Evolutionary conservation across 1,284 basidiomycete species (phyloP).

Genomic region (Bjerkandera adusta): DNA sequence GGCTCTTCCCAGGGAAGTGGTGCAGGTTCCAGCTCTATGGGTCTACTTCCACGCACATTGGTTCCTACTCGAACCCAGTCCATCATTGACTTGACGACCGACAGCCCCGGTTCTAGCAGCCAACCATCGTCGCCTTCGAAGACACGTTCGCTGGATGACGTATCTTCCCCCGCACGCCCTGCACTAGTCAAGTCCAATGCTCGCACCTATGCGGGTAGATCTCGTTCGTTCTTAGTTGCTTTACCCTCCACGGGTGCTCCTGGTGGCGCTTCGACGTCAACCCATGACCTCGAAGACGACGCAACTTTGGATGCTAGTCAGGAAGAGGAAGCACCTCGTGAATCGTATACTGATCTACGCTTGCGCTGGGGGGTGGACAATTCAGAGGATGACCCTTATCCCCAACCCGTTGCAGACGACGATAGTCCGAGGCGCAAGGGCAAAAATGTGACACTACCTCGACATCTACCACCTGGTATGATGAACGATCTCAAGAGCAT

Average conservation of each 20-base stretch:
- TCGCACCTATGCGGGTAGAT: constrained; percentile 70
- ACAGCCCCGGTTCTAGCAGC: constrained; percentile 15
- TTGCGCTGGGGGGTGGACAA: constrained; percentile 72
- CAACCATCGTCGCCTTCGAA: constrained; percentile 22
- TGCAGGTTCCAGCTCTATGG: too few relatives aligned
- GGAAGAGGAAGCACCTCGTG: constrained; percentile 50
- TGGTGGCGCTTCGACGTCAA: constrained; percentile 16
- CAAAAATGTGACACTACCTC: constrained; percentile 21
- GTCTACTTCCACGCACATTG: constrained; percentile 33
- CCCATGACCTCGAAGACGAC: constrained; percentile 4
- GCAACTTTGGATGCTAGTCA: not conserved
- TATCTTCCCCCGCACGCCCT: constrained; percentile 23
- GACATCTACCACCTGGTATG: constrained; percentile 46
- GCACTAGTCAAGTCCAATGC: constrained; percentile 31
- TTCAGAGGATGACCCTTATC: constrained; percentile 65
- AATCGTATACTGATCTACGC: constrained; percentile 69
- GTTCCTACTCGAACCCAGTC: constrained; percentile 22
- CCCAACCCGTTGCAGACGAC: constrained; percentile 22
- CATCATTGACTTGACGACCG: constrained; percentile 18
- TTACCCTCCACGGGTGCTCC: constrained; percentile 38
- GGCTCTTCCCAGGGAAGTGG: constrained; percentile 12
- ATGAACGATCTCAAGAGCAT: constrained; percentile 78
- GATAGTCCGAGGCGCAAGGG: not conserved
- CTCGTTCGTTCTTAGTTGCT: constrained; percentile 70
- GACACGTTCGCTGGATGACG: constrained; percentile 15